Evolutionary conservation across 176 grass and related monocot genomes (phyloP), one percentile per base, ranked within the genome.

Genomic region (Triticum dicoccoides): DNA sequence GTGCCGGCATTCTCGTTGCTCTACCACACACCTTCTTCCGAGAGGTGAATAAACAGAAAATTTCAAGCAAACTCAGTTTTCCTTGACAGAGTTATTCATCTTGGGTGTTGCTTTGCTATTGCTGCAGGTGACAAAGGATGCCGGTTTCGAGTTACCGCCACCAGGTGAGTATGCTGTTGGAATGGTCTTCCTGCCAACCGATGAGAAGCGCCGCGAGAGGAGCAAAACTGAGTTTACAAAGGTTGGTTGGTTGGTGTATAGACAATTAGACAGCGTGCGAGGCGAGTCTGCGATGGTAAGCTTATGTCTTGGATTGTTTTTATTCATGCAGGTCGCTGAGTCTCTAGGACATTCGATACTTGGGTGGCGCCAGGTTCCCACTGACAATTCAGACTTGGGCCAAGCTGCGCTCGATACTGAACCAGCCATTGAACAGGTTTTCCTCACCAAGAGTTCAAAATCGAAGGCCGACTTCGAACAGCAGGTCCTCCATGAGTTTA

Each of bases 331-430:
- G 97, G 90, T 88, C 25, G 94, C 94, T 2, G 94, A 94, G 82
- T 97, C 87, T 0, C 78, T 97, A 63, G 94, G 94, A 21, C 94
- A 99, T 89, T 59, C 65, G 32, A 64, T 99, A 74, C 94, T 99
- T n/a, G 97, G 97, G 38, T 99, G 97, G 97, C 92, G 94, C 5
- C 58, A n/a, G 9, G 89, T 99, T 82, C 97, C 94, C 20, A 97
- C 94, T 68, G 90, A 99, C 64, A 96, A 99, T 77, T 90, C 89
- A 24, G 94, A 91, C 71, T 84, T 99, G 80, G 97, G 97, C 83
- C 73, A 94, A 73, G 91, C 97, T 78, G 97, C 94, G 24, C 23
- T 91, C 17, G 68, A 84, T 29, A 99, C 94, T 5, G 97, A 99
- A 80, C 97, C 94, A 32, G 38, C 87, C 14, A 92, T 99, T 51